A percentile compares a stretch with the other conserved stretches of the same genome.
Evolutionary conservation across 345 rosid genomes (phyloP).

Genomic region (Corymbia maculata): DNA sequence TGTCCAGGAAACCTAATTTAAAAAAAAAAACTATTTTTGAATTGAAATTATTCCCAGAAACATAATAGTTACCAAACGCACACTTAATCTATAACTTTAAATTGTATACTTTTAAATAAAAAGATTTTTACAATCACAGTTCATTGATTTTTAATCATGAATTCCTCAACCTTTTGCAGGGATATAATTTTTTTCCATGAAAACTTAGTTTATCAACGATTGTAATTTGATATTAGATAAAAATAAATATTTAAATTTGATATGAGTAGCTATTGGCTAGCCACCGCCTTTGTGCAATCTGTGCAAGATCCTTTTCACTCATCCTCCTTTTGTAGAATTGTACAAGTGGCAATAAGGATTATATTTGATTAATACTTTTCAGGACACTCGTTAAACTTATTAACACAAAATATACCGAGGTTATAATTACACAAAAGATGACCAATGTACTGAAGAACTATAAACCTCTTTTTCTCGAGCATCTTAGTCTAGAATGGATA

Average conservation of each 20-base stretch:
- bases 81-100: neutral
- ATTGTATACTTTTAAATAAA: neutral
- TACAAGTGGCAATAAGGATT: neutral
- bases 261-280: neutral
- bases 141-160: neutral
- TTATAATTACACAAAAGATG: neutral
- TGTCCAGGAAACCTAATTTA: too few species aligned
- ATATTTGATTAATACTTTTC: neutral
- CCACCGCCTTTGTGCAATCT: neutral
- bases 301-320: neutral
- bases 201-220: too few species aligned
- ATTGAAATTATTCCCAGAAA: too few species aligned
- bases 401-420: neutral
- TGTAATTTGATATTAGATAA: too few species aligned
- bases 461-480: neutral
- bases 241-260: neutral
- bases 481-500: neutral
- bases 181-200: too few species aligned
- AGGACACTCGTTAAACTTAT: neutral
- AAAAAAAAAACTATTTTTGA: too few species aligned
- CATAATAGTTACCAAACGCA: too few species aligned
- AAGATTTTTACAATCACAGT: neutral
- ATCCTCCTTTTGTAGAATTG: neutral
- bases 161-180: neutral
- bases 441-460: neutral